Percentiles rank a stretch among this genome's conserved stretches.
These are phyloP conservation scores for Hypoxylon sp. DNA, from an alignment of 2,329 filamentous ascomycete species.

Conservation along the genomic window DNA sequence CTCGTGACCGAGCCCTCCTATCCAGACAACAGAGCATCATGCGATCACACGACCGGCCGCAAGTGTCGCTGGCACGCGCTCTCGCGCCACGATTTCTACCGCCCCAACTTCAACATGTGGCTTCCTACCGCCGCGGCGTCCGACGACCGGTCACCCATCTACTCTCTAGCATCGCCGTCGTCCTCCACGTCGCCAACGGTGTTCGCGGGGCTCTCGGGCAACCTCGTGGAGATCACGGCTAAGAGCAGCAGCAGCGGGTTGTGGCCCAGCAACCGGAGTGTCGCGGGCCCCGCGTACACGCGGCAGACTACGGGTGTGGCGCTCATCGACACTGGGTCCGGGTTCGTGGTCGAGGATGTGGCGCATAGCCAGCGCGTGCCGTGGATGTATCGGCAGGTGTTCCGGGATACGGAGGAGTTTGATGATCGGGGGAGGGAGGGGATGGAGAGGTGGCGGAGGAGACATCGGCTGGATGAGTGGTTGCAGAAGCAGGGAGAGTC, in stretches of 20 bases:
- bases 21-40: conserved; percentile 48
- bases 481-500: conserved; percentile 29
- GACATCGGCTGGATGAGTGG: conserved; percentile 50
- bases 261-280: conserved; percentile 1
- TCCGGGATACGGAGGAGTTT: conserved; percentile 9
- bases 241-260: conserved; percentile 36
- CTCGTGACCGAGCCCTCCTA: conserved; percentile 41
- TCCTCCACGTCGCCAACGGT: conserved; percentile 62
- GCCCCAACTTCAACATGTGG: conserved; percentile 66
- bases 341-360: conserved; percentile 48
- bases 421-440: neutral
- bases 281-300: conserved; percentile 32
- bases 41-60: conserved; percentile 54
- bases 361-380: conserved; percentile 50
- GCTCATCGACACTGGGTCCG: conserved; percentile 54
- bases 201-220: conserved; percentile 66
- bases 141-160: conserved; percentile 55
- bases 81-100: conserved; percentile 61
- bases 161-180: conserved; percentile 64
- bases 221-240: conserved; percentile 62
- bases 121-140: conserved; percentile 51
- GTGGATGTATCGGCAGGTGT: conserved; percentile 45
- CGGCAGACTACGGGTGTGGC: conserved; percentile 41
- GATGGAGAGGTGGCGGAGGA: neutral
- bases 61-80: conserved; percentile 65